Evolutionary conservation across 1,284 basidiomycete genomes (phyloP).

Genomic region (Pseudozyma hubeiensis): DNA sequence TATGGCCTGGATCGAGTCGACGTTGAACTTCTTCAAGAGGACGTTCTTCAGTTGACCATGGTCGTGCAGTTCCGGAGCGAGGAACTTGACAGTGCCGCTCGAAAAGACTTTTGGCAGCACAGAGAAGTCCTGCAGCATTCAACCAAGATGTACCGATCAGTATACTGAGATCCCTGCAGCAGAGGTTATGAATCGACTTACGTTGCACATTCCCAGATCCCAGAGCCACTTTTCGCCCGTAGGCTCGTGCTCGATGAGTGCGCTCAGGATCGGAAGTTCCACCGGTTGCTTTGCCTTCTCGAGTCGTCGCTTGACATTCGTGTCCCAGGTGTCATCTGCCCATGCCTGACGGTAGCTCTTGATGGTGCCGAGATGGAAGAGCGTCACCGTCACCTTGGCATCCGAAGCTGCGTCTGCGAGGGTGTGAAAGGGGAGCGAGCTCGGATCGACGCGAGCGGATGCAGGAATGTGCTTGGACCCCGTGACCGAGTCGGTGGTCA

Average conservation of each 20-base stretch:
- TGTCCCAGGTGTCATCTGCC: constrained; percentile 32
- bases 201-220: constrained; percentile 23
- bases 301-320: neutral
- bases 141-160: neutral
- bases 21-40: constrained; percentile 15
- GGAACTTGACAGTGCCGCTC: constrained; percentile 9
- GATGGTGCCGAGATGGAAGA: constrained; percentile 23
- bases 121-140: constrained; percentile 1
- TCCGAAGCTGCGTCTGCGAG: neutral
- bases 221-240: constrained; percentile 19
- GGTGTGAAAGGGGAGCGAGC: constrained; percentile 17
- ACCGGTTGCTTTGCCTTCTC: constrained; percentile 12
- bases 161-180: too few species aligned
- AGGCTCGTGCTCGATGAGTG: constrained; percentile 18
- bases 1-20: constrained; percentile 19
- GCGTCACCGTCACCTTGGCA: constrained; percentile 6
- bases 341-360: constrained; percentile 22
- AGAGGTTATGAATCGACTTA: neutral
- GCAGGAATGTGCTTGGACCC: constrained; percentile 22
- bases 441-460: constrained; percentile 16
- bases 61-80: constrained; percentile 5
- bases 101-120: constrained; percentile 9
- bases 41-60: constrained; percentile 19
- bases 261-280: constrained; percentile 20
- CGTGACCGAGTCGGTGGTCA: constrained; percentile 7